Conservation (phyloP, 1,284 basidiomycete genomes). For the Malassezia sp. region DNA sequence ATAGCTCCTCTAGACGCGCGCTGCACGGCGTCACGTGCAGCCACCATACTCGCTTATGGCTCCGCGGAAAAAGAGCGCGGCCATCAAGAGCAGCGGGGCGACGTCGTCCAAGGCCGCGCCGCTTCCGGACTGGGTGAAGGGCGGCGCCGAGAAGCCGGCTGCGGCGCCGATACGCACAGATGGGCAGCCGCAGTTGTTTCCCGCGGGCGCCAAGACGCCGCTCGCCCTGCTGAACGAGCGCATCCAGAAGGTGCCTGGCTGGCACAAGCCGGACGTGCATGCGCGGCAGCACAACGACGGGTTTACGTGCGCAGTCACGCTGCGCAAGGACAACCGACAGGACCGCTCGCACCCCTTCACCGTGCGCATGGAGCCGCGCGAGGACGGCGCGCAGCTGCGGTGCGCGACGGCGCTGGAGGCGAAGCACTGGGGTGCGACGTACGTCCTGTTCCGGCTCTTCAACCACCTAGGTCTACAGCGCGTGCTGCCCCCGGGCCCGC, state of each 20-base stretch:
- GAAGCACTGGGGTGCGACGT: conserved; percentile 47
- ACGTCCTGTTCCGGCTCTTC: conserved; percentile 43
- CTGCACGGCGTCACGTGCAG: not conserved
- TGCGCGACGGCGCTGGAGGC: conserved; percentile 30
- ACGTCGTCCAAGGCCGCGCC: conserved; percentile 43
- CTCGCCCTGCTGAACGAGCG: conserved; percentile 44
- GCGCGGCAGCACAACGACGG: conserved; percentile 28
- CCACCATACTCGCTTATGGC: conserved; percentile 36
- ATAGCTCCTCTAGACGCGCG: not conserved
- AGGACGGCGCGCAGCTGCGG: conserved; percentile 29
- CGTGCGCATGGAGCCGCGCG: conserved; percentile 38
- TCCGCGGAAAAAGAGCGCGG: conserved; percentile 37
- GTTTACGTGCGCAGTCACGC: conserved; percentile 34
- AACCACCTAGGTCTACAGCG: conserved; percentile 36
- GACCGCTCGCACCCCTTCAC: conserved; percentile 33
- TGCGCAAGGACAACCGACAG: conserved; percentile 42
- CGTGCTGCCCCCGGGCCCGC: conserved; percentile 40
- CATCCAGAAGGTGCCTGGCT: conserved; percentile 36
- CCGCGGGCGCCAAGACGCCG: conserved; percentile 45
- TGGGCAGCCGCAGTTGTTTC: conserved; percentile 28
- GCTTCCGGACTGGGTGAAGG: conserved; percentile 45
- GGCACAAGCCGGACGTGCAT: conserved; percentile 40
- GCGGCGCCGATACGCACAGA: conserved; percentile 13
- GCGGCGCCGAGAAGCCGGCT: conserved; percentile 23
- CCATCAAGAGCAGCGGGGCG: conserved; percentile 41